Percentiles rank a stretch among this genome's conserved stretches.
phyloP scores from a whole-genome alignment of 2,329 filamentous ascomycete genomes.

The Herpotrichia juniperi region DNA sequence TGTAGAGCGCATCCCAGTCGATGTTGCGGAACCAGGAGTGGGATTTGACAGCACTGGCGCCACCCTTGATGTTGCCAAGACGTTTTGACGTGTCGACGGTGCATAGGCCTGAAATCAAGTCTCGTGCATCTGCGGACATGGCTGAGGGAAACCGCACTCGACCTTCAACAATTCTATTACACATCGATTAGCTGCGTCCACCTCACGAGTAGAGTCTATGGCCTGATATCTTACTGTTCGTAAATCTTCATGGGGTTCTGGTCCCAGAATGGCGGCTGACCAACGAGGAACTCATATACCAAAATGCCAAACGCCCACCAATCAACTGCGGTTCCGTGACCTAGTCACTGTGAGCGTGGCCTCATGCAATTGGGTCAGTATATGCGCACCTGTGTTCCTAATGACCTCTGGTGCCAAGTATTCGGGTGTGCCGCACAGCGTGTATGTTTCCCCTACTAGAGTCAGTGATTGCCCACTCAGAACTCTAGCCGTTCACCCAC shows the following conservation, averaged over 20 bases:
- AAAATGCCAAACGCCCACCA: slow-evolving; percentile 89
- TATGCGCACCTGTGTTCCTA: slow-evolving; percentile 71
- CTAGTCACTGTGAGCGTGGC: slow-evolving; percentile 38
- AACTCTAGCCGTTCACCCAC: slow-evolving; percentile 39
- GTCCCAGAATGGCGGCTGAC: slow-evolving; percentile 87
- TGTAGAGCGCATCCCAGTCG: slow-evolving; percentile 75
- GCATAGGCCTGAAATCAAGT: slow-evolving; percentile 78
- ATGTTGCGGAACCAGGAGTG: slow-evolving; percentile 78
- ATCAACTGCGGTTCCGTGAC: slow-evolving; percentile 74
- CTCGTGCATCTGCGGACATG: slow-evolving; percentile 72
- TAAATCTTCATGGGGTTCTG: slow-evolving; percentile 88
- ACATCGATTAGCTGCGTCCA: slow-evolving; percentile 4
- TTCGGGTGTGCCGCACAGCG: slow-evolving; percentile 81
- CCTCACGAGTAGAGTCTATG: neutral
- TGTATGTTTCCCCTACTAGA: slow-evolving; percentile 72
- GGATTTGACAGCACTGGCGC: slow-evolving; percentile 72
- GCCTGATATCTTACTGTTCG: slow-evolving; percentile 58
- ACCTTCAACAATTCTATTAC: slow-evolving; percentile 74
- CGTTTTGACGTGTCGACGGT: slow-evolving; percentile 79
- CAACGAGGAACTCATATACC: slow-evolving; percentile 83
- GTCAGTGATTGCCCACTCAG: neutral
- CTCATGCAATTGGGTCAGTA: slow-evolving; percentile 46
- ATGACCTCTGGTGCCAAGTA: slow-evolving; percentile 87
- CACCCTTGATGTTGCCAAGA: slow-evolving; percentile 78
- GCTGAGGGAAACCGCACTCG: slow-evolving; percentile 74